A percentile compares a stretch with the other conserved stretches of the same genome.
Evolutionary conservation across 2,329 filamentous ascomycete genomes (phyloP).

Genomic region (Pseudocercospora fijiensis): DNA sequence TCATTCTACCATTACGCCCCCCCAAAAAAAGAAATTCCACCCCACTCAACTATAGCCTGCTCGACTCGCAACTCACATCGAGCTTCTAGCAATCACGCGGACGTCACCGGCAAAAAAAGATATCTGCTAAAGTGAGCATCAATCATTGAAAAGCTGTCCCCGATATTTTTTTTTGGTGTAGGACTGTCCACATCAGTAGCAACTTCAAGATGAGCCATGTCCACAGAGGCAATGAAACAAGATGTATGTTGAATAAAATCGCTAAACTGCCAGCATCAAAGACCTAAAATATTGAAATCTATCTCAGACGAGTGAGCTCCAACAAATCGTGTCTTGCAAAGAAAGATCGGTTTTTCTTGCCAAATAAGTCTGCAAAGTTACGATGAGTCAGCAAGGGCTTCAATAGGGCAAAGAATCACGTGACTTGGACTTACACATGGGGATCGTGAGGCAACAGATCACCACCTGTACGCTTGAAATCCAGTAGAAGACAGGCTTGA

Average conservation of each 20-base stretch:
- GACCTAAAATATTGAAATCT: neutral
- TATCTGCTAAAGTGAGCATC: too few species aligned
- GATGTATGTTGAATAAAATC: neutral
- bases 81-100: too few species aligned
- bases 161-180: too few species aligned
- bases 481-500: slow-evolving; percentile 67
- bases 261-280: neutral
- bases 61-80: too few species aligned
- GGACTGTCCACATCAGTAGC: too few species aligned
- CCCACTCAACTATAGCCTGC: too few species aligned
- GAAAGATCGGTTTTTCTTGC: slow-evolving; percentile 73
- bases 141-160: too few species aligned
- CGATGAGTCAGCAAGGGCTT: neutral
- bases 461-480: slow-evolving; percentile 75
- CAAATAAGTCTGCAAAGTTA: slow-evolving; percentile 65
- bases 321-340: slow-evolving; percentile 75
- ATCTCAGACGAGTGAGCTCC: slow-evolving; percentile 2
- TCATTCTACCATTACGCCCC: too few species aligned
- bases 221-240: too few species aligned
- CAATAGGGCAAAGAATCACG: neutral
- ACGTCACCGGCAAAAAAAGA: too few species aligned
- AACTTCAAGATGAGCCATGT: too few species aligned
- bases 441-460: slow-evolving; percentile 71
- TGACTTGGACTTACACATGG: slow-evolving; percentile 65
- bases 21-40: too few species aligned